Conservation (phyloP, 805 yeast genomes). For the Candida endomychidarum region DNA sequence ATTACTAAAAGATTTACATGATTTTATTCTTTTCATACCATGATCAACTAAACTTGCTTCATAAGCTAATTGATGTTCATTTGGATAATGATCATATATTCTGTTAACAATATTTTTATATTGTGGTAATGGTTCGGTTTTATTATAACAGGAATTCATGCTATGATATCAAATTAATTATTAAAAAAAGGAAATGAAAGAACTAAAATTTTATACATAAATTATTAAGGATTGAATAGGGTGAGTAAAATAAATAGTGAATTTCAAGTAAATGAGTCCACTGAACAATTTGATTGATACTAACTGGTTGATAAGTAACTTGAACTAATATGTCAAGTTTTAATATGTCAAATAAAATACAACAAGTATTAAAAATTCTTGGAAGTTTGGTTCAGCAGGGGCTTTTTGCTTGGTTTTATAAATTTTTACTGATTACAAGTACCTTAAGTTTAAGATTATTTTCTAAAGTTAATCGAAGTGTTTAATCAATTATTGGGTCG, state of each 20-base stretch:
- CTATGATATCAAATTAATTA: background rate
- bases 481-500: constrained; percentile 1
- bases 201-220: constrained; percentile 1
- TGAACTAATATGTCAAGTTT: too few relatives aligned
- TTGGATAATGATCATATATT: constrained; percentile 24
- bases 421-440: background rate
- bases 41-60: constrained; percentile 9
- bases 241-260: constrained; percentile 19
- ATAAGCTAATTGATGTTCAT: constrained; percentile 7
- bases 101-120: constrained; percentile 19
- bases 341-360: background rate
- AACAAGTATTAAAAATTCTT: background rate
- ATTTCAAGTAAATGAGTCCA: constrained; percentile 18
- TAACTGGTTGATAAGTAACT: background rate
- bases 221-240: constrained; percentile 24
- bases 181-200: constrained; percentile 1
- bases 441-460: constrained; percentile 6
- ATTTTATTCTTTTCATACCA: constrained; percentile 18
- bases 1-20: constrained; percentile 14
- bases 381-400: background rate
- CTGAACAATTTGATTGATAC: background rate
- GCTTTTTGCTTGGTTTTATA: constrained; percentile 6
- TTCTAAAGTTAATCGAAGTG: constrained; percentile 5
- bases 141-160: constrained; percentile 9
- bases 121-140: constrained; percentile 27